Evolutionary conservation across 2,329 filamentous ascomycete species (phyloP), one percentile per base, ranked within the genome.

Genomic region (Alternaria panax): DNA sequence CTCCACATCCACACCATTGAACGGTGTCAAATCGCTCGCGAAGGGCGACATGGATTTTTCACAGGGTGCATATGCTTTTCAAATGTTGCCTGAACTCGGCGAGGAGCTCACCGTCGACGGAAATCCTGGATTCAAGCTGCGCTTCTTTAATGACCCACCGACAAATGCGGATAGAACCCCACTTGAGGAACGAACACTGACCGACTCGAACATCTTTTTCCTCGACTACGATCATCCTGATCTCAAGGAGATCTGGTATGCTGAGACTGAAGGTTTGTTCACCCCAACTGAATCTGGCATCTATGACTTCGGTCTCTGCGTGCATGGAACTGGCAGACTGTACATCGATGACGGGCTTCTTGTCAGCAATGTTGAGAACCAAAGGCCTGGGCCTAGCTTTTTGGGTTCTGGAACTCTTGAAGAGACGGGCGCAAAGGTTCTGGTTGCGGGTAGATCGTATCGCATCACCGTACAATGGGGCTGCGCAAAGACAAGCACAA

Each of bases 301-400:
- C 25, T 67, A 57, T 48, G 25, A 62, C 0, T 69, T 69, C 34
- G 61, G 65, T 8, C 45, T 62, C 6, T 36, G 53, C 5, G 63
- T 65, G 9, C 40, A 30, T 16, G 67, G 67, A 11, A 68, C 61
- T 8, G 78, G 72, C 0, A 72, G 75, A 52, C 60, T 80, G 1
- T 80, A 67, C 47, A 64, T 81, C 2, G 71, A 80, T 12, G 14
- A 42, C 22, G 40, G 25, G 40, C 40, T 42, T 16, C 20, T 42
- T 3, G 4, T 42, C 12, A 18, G 18, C 12, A 42, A 42, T 8
- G 16, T 18, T 6, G 34, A 36, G 34, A 2, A 36, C n/a, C 34
- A 18, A 6, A 36, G 34, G n/a, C 7, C 34, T 34, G 32, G 32
- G 3, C 32, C 32, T 34, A 34, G 32, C 32, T 34, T 34, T 3